Conservation (phyloP, 805 yeast genomes). For the Torulaspora delbrueckii region DNA sequence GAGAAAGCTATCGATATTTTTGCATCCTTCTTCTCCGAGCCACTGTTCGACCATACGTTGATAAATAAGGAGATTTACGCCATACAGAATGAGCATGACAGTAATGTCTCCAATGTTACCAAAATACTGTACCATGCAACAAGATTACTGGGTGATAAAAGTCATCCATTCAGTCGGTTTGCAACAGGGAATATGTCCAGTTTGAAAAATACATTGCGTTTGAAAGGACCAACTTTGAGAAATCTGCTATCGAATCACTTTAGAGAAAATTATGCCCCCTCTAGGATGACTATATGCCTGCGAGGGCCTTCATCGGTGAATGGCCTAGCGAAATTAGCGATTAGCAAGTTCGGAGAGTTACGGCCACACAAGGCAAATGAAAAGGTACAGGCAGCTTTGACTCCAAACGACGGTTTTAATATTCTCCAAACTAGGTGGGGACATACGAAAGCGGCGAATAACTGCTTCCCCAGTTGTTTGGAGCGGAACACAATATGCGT, state of each 20-base stretch:
- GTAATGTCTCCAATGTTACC: conserved; percentile 42
- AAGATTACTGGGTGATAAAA: conserved; percentile 43
- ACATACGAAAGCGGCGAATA: conserved; percentile 14
- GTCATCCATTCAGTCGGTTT: conserved; percentile 56
- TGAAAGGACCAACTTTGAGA: conserved; percentile 37
- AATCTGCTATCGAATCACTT: conserved; percentile 39
- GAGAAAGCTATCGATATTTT: conserved; percentile 46
- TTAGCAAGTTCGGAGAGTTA: conserved; percentile 40
- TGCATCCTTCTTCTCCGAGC: conserved; percentile 47
- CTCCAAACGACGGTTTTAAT: conserved; percentile 3
- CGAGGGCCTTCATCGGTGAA: conserved; percentile 65
- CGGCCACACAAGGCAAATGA: conserved; percentile 6
- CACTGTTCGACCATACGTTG: conserved; percentile 42
- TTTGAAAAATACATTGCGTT: conserved; percentile 35
- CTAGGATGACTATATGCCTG: conserved; percentile 53
- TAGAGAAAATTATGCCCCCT: conserved; percentile 39
- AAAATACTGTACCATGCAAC: conserved; percentile 58
- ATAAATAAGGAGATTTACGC: conserved; percentile 53
- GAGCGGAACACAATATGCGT: conserved; percentile 37
- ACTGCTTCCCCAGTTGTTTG: conserved; percentile 25
- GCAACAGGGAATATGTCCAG: conserved; percentile 62
- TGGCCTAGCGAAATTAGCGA: conserved; percentile 48
- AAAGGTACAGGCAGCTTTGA: not conserved
- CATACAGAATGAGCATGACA: conserved; percentile 60
- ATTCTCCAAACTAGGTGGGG: conserved; percentile 25